phyloP scores from a whole-genome alignment of 2,329 filamentous ascomycete species.

The Dendryphion nanum region DNA sequence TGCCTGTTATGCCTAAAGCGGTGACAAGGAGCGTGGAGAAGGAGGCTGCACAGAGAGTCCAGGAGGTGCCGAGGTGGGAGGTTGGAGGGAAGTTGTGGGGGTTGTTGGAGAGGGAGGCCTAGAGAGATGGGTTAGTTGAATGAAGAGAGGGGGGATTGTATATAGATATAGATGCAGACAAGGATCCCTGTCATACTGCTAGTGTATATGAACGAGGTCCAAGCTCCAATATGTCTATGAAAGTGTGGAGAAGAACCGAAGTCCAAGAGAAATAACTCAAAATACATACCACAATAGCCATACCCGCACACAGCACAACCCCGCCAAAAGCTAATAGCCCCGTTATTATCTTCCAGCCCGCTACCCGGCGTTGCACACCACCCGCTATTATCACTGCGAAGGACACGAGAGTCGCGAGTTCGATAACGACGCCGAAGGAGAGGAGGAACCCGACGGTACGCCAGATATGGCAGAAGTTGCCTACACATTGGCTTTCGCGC shows the following conservation, averaged over 20 bases:
- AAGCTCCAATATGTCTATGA: no score
- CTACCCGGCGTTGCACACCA: constrained; percentile 75
- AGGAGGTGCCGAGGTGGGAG: constrained; percentile 78
- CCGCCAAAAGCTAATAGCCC: constrained; percentile 65
- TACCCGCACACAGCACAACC: constrained; percentile 69
- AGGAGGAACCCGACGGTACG: constrained; percentile 83
- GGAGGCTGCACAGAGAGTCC: constrained; percentile 65
- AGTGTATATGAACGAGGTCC: no score
- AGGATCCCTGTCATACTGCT: no score
- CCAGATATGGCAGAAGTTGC: constrained; percentile 91
- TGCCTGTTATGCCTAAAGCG: constrained; percentile 59
- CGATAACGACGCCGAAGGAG: constrained; percentile 77
- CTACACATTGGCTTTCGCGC: constrained; percentile 63
- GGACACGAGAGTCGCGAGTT: constrained; percentile 76
- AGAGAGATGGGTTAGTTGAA: constrained; percentile 3
- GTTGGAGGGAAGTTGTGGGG: constrained; percentile 81
- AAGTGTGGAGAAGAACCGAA: neutral
- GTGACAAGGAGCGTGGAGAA: constrained; percentile 57
- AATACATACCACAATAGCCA: constrained; percentile 74
- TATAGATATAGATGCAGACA: no score
- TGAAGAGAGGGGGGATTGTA: neutral
- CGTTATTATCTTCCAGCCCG: constrained; percentile 76
- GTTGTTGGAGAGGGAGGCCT: constrained; percentile 82
- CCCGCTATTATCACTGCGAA: constrained; percentile 76
- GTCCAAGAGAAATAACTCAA: neutral